Conservation (phyloP, 257 asterid genomes). For the Salvia splendens region DNA sequence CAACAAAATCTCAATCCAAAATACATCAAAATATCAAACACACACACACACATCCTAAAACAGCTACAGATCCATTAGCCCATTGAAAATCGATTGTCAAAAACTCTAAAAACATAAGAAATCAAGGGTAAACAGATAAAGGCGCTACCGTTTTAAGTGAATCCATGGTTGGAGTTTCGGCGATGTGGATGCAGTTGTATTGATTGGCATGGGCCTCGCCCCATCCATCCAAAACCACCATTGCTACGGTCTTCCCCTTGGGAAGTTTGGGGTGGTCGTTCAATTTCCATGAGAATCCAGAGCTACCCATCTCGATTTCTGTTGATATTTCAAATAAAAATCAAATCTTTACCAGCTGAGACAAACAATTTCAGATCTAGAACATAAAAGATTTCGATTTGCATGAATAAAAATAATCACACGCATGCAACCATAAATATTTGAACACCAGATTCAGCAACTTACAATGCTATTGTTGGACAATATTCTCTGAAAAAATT, state of each 20-base stretch:
- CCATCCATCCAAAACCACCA: constrained; percentile 97
- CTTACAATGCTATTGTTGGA: constrained; percentile 1
- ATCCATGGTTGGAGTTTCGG: constrained; percentile 97
- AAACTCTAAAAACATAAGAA: not conserved
- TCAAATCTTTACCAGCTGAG: constrained; percentile 26
- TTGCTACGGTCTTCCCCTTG: constrained; percentile 74
- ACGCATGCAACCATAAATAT: not conserved
- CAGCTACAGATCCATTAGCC: constrained; percentile 11
- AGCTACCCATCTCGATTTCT: constrained; percentile 61
- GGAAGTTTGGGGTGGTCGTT: constrained; percentile 88
- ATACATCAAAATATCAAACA: not conserved
- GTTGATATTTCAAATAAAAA: constrained; percentile 15
- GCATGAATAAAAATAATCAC: constrained; percentile 1
- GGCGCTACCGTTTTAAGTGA: constrained; percentile 69
- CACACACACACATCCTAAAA: not conserved
- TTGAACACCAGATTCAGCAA: not conserved
- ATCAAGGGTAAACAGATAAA: not conserved
- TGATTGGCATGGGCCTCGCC: constrained; percentile 86
- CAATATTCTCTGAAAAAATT: not conserved
- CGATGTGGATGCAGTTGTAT: constrained; percentile 88
- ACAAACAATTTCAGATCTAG: constrained; percentile 33
- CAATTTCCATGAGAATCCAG: constrained; percentile 81
- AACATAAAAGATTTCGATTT: not conserved
- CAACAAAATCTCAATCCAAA: constrained; percentile 14
- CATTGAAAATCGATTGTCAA: not conserved